Conservation (phyloP, 1,284 basidiomycete species). For the Tylopilus sp. region DNA sequence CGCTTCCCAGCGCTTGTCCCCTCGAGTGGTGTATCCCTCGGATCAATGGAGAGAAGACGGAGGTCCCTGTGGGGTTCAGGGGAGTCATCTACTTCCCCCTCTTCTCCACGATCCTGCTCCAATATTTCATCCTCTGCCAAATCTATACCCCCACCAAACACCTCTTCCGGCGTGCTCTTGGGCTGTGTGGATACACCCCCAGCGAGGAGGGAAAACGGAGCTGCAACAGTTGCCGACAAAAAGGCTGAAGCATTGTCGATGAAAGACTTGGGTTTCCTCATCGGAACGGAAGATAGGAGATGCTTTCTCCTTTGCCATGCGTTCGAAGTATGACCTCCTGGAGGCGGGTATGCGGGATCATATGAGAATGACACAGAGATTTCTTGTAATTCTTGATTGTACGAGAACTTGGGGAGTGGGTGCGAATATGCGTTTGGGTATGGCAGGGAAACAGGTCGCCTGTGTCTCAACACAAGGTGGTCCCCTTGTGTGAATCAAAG, state of each 20-base stretch:
- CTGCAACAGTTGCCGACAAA: constrained; percentile 51
- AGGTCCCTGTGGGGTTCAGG: constrained; percentile 45
- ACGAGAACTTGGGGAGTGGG: constrained; percentile 67
- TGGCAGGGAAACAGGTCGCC: constrained; percentile 66
- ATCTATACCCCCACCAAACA: constrained; percentile 65
- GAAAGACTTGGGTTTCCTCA: constrained; percentile 60
- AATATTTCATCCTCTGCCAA: constrained; percentile 70
- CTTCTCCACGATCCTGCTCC: constrained; percentile 71
- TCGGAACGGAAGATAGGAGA: constrained; percentile 59
- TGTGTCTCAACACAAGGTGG: constrained; percentile 63
- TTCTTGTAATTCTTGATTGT: constrained; percentile 49
- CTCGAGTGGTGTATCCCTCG: constrained; percentile 9
- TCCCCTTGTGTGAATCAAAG: constrained; percentile 42
- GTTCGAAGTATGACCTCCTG: constrained; percentile 31
- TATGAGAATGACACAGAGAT: constrained; percentile 57
- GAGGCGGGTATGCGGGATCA: constrained; percentile 59
- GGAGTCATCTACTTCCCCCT: constrained; percentile 73
- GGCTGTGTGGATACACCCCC: constrained; percentile 32
- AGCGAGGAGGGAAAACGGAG: constrained; percentile 49
- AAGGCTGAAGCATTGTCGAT: constrained; percentile 66
- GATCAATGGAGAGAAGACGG: constrained; percentile 36
- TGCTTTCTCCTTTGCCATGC: constrained; percentile 60
- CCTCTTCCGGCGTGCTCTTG: constrained; percentile 55
- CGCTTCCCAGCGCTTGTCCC: constrained; percentile 28
- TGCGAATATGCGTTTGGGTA: constrained; percentile 75